phyloP scores from a whole-genome alignment of 208 protist genomes.

The Trypanosoma congolense region DNA sequence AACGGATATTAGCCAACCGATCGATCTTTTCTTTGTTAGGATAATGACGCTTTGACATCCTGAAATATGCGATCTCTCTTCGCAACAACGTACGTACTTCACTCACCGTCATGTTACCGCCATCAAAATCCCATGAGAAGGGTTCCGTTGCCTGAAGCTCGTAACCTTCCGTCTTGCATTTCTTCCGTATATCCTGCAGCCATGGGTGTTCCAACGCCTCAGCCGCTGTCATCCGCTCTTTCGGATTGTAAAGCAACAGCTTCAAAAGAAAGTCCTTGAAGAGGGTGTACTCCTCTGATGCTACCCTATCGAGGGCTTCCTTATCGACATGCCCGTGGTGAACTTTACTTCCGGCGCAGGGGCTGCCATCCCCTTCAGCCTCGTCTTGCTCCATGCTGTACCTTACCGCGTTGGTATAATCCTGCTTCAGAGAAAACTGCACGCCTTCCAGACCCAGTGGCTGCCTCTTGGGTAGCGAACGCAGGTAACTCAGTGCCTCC shows the following conservation, averaged over 20 bases:
- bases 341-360: not conserved
- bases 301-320: not conserved
- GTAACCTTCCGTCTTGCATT: conserved; percentile 20
- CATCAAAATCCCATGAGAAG: conserved; percentile 51
- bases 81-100: conserved; percentile 57
- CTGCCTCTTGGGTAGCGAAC: conserved; percentile 37
- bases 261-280: conserved; percentile 86
- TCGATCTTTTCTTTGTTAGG: too few species aligned
- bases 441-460: conserved; percentile 54
- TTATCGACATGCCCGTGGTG: not conserved
- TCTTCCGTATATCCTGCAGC: conserved; percentile 46
- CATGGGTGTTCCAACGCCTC: conserved; percentile 86
- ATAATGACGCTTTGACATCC: not conserved
- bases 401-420: conserved; percentile 45
- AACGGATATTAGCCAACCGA: too few species aligned
- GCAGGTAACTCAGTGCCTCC: conserved; percentile 72
- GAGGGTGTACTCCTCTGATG: conserved; percentile 39
- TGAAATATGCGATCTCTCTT: conserved; percentile 46
- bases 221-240: conserved; percentile 89
- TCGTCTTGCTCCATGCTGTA: conserved; percentile 37
- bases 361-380: conserved; percentile 12
- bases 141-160: conserved; percentile 35
- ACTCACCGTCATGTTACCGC: conserved; percentile 27
- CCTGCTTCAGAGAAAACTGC: conserved; percentile 31
- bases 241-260: conserved; percentile 92